phyloP scores from a whole-genome alignment of 768 basidiomycete genomes.

The Pulveroboletus frians region DNA sequence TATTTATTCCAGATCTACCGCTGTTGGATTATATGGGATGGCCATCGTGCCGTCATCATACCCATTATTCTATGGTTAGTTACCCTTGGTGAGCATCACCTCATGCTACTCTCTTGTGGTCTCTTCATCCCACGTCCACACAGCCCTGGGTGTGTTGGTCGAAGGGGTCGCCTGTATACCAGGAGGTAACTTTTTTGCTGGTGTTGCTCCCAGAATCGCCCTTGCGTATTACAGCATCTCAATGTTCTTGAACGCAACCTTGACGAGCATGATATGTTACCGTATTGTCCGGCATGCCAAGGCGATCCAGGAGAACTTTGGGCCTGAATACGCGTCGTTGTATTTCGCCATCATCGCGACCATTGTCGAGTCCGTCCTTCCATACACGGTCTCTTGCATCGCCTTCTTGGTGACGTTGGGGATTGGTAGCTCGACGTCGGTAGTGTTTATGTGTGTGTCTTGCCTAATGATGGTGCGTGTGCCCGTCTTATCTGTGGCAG shows the following conservation, averaged over 20 bases:
- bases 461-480: slow-evolving; percentile 18
- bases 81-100: slow-evolving; percentile 18
- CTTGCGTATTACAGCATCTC: slow-evolving; percentile 17
- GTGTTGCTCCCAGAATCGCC: slow-evolving; percentile 6
- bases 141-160: slow-evolving; percentile 17
- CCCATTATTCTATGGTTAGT: slow-evolving; percentile 21
- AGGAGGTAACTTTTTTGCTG: slow-evolving; percentile 14
- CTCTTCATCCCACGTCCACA: not conserved
- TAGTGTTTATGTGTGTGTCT: slow-evolving; percentile 11
- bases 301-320: slow-evolving; percentile 7
- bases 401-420: slow-evolving; percentile 21
- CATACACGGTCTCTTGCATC: slow-evolving; percentile 22
- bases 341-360: slow-evolving; percentile 14
- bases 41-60: slow-evolving; percentile 3
- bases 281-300: slow-evolving; percentile 10
- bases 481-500: not conserved
- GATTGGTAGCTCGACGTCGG: slow-evolving; percentile 9
- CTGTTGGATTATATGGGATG: slow-evolving; percentile 34
- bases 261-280: slow-evolving; percentile 24
- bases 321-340: slow-evolving; percentile 10
- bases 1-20: slow-evolving; percentile 35
- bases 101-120: not conserved
- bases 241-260: slow-evolving; percentile 11
- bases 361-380: slow-evolving; percentile 23
- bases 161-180: slow-evolving; percentile 12